These are phyloP conservation scores for Cytospora chrysosperma DNA, from an alignment of 2,329 filamentous ascomycete genomes.

Conservation along the genomic window DNA sequence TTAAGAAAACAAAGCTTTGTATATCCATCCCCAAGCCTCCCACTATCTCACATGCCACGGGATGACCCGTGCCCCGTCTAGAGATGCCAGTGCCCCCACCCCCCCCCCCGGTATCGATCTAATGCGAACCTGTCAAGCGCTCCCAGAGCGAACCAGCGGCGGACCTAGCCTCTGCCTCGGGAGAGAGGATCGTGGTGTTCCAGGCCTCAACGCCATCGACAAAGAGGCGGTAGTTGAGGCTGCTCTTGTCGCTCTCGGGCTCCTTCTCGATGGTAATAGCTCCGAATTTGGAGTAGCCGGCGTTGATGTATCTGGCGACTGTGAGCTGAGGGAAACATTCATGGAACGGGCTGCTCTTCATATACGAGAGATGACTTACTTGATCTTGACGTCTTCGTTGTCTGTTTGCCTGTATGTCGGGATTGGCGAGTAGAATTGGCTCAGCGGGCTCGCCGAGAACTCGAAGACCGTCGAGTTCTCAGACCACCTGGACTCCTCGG, in stretches of 20 bases:
- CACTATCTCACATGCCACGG: not conserved
- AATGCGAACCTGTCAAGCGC: slow-evolving; percentile 31
- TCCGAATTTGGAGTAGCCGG: slow-evolving; percentile 87
- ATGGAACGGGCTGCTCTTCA: not conserved
- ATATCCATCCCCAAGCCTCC: not conserved
- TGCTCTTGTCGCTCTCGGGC: slow-evolving; percentile 63
- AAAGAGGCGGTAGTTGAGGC: slow-evolving; percentile 77
- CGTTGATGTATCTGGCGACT: slow-evolving; percentile 67
- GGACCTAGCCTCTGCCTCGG: slow-evolving; percentile 37
- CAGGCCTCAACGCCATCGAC: slow-evolving; percentile 79
- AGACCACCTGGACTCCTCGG: slow-evolving; percentile 59
- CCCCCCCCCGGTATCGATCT: not conserved
- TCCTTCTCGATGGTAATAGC: slow-evolving; percentile 74
- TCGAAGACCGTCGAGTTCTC: slow-evolving; percentile 72
- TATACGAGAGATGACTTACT: slow-evolving; percentile 56
- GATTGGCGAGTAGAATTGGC: slow-evolving; percentile 89
- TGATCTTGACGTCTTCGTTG: slow-evolving; percentile 77
- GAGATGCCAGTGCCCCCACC: not conserved
- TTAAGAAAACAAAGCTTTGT: not conserved
- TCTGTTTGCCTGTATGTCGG: slow-evolving; percentile 81
- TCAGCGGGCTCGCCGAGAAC: slow-evolving; percentile 87
- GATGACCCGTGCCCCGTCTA: not conserved
- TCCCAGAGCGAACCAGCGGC: slow-evolving; percentile 45
- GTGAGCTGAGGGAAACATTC: slow-evolving; percentile 7
- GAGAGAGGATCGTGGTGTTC: slow-evolving; percentile 58